Evolutionary conservation across 208 protist species (phyloP).

Genomic region (Balamuthia mandrillaris): DNA sequence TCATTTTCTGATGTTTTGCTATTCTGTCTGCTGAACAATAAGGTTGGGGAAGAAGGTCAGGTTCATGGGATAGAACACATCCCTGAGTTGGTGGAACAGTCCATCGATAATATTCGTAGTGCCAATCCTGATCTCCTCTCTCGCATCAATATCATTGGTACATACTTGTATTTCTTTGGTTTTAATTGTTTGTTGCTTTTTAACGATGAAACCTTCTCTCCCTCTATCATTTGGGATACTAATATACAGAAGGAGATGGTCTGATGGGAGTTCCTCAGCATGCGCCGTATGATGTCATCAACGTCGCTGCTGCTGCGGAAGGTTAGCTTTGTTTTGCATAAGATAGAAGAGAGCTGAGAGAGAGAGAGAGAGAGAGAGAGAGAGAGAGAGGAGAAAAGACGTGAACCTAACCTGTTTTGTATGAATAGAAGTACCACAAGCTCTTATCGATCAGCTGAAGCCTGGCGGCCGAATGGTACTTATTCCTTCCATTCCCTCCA

Average conservation of each 20-base stretch:
- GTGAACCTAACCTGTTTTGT: neutral
- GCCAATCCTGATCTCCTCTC: slow-evolving; percentile 41
- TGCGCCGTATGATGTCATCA: slow-evolving; percentile 65
- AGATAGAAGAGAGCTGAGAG: too few relatives aligned
- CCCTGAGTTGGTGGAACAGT: slow-evolving; percentile 46
- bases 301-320: slow-evolving; percentile 66
- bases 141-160: neutral
- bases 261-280: slow-evolving; percentile 25
- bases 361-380: too few relatives aligned
- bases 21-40: too few relatives aligned
- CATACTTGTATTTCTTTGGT: neutral
- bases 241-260: slow-evolving; percentile 58
- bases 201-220: too few relatives aligned
- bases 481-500: neutral
- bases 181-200: neutral
- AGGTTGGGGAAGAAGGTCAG: neutral
- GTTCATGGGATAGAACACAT: slow-evolving; percentile 49
- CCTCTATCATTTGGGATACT: neutral
- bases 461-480: slow-evolving; percentile 53
- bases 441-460: slow-evolving; percentile 63
- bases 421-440: slow-evolving; percentile 23
- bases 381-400: too few relatives aligned
- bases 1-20: too few relatives aligned
- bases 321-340: too few relatives aligned
- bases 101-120: slow-evolving; percentile 38